Evolutionary conservation across 2,329 filamentous ascomycete genomes (phyloP), one percentile per base, ranked within the genome.

Genomic region (Colletotrichum lindemuthianum): DNA sequence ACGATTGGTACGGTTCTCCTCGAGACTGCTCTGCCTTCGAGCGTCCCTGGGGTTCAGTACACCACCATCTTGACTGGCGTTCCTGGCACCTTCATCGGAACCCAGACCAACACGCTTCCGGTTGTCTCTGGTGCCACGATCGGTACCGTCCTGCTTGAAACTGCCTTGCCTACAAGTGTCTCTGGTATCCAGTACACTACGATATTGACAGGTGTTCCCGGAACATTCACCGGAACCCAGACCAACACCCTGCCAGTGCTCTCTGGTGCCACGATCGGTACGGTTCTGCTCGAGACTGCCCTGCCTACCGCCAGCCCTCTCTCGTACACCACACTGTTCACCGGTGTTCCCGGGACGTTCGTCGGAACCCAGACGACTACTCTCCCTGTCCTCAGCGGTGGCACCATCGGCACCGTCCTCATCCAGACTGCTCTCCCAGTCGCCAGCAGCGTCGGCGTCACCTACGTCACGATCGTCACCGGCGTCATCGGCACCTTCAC

Each of bases 61-160:
- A 45, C 43, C 4, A 11, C 24, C 4, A 8, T 15, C 10, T 5
- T 45, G 8, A 16, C 43, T 1, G 43, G 43, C n/a, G 15, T 45
- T 4, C 43, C 43, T 11, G 43, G 43, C 6, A 45, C 43, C 2
- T 45, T 45, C 8, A 15, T 4, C 3, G 43, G 43, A 15, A 45
- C 48, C 2, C 41, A 33, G 16, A 60, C 56, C 2, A 52, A 10
- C 1, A 64, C 60, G 5, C 11, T 64, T 3, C 56, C 56, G 0
- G 43, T 15, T 12, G 41, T 48, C 2, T 51, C 48, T 12, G 33
- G 33, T 8, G 43, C 6, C 13, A 37, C 13, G 3, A 33, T 57
- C 6, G 54, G 48, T n/a, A 63, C 60, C 1, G 54, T 63, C 16
- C 33, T 63, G 15, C 8, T 63, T 3, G 34, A 63, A 24, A 63